These are phyloP conservation scores for Umbelopsis sp. DNA, from an alignment of 192 early-diverging fungal genomes.

Conservation along the genomic window DNA sequence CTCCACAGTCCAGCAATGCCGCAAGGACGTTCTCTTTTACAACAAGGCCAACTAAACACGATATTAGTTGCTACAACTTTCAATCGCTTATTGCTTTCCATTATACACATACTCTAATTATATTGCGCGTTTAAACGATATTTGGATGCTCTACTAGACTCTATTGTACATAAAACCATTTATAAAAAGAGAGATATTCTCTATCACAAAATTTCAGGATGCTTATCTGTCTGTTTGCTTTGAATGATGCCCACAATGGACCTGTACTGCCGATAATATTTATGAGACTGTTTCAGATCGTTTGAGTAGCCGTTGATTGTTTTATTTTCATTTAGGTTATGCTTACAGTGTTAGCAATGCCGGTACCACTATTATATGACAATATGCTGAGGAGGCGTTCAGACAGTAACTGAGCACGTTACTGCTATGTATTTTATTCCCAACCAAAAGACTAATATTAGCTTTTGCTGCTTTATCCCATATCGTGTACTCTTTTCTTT, in stretches of 20 bases:
- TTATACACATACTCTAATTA: neutral
- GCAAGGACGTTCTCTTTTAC: conserved; percentile 18
- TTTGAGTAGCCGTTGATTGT: too few species aligned
- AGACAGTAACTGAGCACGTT: too few species aligned
- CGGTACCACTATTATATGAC: too few species aligned
- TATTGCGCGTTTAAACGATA: neutral
- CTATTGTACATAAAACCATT: conserved; percentile 13
- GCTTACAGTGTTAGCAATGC: too few species aligned
- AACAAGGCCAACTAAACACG: conserved; percentile 7
- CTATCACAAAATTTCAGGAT: neutral
- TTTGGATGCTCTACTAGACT: neutral
- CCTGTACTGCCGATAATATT: neutral
- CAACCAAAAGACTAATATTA: too few species aligned
- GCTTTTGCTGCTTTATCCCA: too few species aligned
- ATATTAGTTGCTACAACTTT: neutral
- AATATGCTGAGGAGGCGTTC: too few species aligned
- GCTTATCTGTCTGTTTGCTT: neutral
- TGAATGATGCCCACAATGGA: neutral
- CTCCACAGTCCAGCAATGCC: conserved; percentile 10
- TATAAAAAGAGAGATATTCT: too few species aligned
- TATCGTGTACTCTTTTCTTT: too few species aligned
- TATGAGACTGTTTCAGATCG: neutral
- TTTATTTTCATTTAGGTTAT: too few species aligned
- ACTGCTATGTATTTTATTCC: too few species aligned
- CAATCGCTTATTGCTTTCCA: neutral